phyloP scores from a whole-genome alignment of 2,329 filamentous ascomycete genomes.

The Verticillium dahliae region DNA sequence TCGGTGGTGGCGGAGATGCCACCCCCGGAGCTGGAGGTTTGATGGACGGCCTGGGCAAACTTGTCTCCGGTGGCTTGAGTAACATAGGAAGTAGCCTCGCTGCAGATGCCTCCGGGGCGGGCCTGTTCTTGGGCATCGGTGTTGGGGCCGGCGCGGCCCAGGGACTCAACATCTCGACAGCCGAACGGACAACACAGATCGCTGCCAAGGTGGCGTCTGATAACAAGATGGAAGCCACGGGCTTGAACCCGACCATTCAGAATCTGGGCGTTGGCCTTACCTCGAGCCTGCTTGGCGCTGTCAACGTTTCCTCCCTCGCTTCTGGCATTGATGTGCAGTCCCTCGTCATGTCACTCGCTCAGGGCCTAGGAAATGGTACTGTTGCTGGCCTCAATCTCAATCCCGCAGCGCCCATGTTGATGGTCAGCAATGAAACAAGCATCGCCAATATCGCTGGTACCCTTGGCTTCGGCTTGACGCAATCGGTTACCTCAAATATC shows the following conservation, averaged over 20 bases:
- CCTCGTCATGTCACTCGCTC: slow-evolving; percentile 14
- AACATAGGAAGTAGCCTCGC: slow-evolving; percentile 8
- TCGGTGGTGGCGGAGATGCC: background rate
- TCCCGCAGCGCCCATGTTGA: slow-evolving; percentile 4
- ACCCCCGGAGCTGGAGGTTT: background rate
- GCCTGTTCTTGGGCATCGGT: slow-evolving; percentile 18
- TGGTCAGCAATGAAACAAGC: slow-evolving; percentile 13
- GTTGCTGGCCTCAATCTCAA: slow-evolving; percentile 16
- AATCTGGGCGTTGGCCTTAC: slow-evolving; percentile 21
- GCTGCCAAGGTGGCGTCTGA: slow-evolving; percentile 16
- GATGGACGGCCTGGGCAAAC: slow-evolving; percentile 5
- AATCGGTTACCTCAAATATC: slow-evolving; percentile 17
- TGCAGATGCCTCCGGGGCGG: slow-evolving; percentile 8
- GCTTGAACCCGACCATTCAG: slow-evolving; percentile 21
- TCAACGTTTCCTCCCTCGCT: slow-evolving; percentile 12
- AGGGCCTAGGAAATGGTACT: slow-evolving; percentile 16
- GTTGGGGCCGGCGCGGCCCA: slow-evolving; percentile 16
- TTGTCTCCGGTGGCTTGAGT: slow-evolving; percentile 7
- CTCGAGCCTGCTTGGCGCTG: slow-evolving; percentile 17
- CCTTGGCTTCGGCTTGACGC: slow-evolving; percentile 20
- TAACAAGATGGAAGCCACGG: slow-evolving; percentile 20
- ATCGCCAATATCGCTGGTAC: slow-evolving; percentile 15
- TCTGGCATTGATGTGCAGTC: slow-evolving; percentile 10
- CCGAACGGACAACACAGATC: slow-evolving; percentile 6
- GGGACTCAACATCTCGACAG: slow-evolving; percentile 14